Base-by-base conservation (phyloP, 371 early-diverging fungal genomes). In the Saksenaea oblongispora region DNA sequence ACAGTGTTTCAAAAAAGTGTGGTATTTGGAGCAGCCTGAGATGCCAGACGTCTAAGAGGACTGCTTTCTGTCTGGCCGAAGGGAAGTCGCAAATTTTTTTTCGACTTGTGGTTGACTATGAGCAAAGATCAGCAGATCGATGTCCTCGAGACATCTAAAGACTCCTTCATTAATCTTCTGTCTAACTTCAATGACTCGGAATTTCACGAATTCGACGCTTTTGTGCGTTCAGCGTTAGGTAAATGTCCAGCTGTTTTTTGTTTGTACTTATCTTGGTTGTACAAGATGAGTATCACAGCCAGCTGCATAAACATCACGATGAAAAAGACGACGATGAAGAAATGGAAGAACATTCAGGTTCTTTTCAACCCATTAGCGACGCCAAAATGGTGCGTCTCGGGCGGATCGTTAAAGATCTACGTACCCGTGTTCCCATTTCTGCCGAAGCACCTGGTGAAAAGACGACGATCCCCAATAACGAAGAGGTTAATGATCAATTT, bases 381-480 rank as follows among this genome's bases (percentile, higher is more conserved):
- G 54, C 65, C 1, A 80, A 80, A 61, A 73, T 82, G 78, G 59
- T 71, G 56, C 69, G 72, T 1, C 61, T 82, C 14, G 78, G 73
- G 24, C 70, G 78, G 64, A 86, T 87, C 58, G 81, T 86, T 27
- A 73, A 83, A 58, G 86, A 87, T 63, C 67, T 87, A 54, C 78
- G 85, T 26, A 73, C 73, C 14, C 67, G 72, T 5, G 75, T 87
- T 7, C 85, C 87, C 10, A 65, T 87, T 26, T 81, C 84, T 17
- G 86, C 87, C 37, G 86, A 87, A 71, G 84, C 87, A 17, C 87
- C 87, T 4, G 79, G 75, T 34, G 87, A 87, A 70, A 76, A 82
- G 54, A 82, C 79, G 15, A 68, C 70, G 22, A 84, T 86, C 41
- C 87, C 87, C 11, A 61, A 76, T 5, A 84, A 76, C 36, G 72